Percentiles rank a stretch among this genome's conserved stretches.
Evolutionary conservation across 768 basidiomycete genomes (phyloP).

Genomic region (Hygrophorus pudorinus): DNA sequence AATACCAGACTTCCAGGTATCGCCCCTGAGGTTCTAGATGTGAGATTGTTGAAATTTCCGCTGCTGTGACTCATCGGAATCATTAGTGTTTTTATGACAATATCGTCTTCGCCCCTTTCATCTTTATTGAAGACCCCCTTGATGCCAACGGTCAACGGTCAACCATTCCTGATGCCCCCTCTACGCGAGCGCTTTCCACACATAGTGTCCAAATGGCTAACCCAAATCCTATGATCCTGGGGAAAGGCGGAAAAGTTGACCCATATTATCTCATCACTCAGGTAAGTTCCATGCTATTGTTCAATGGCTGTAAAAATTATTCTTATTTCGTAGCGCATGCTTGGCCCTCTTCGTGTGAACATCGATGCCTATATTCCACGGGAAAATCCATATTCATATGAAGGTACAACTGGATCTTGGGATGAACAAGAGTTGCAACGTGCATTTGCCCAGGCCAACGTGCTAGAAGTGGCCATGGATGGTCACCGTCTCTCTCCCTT

Average conservation of each 20-base stretch:
- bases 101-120: conserved; percentile 91
- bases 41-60: conserved; percentile 26
- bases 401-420: conserved; percentile 59
- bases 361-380: conserved; percentile 48
- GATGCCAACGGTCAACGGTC: conserved; percentile 55
- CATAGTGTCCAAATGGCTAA: conserved; percentile 12
- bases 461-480: conserved; percentile 46
- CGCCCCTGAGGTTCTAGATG: conserved; percentile 75
- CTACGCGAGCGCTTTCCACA: conserved; percentile 29
- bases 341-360: conserved; percentile 60
- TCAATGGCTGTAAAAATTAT: neutral
- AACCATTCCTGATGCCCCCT: conserved; percentile 30
- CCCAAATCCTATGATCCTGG: conserved; percentile 22
- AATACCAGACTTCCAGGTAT: conserved; percentile 87
- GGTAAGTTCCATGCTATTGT: conserved; percentile 30
- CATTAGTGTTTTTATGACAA: conserved; percentile 91
- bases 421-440: conserved; percentile 55
- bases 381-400: conserved; percentile 56
- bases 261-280: conserved; percentile 86
- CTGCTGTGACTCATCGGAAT: conserved; percentile 3
- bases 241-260: conserved; percentile 67
- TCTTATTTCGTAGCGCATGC: conserved; percentile 38
- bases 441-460: conserved; percentile 50
- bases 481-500: conserved; percentile 24
- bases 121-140: conserved; percentile 87